Conservation (phyloP, 371 early-diverging fungal genomes). For the Lichtheimia corymbifera region DNA sequence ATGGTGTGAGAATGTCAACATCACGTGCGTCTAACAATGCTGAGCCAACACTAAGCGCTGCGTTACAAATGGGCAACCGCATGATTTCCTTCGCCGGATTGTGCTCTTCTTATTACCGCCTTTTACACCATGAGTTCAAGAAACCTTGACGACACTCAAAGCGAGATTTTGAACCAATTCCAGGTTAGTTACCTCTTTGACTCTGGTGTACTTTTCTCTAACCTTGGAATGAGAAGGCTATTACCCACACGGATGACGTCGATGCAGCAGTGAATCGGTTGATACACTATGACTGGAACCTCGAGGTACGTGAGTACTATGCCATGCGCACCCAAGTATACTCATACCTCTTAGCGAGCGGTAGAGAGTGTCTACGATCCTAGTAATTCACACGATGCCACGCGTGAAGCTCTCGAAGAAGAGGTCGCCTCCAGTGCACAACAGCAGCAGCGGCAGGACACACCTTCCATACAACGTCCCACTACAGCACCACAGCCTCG, state of each 20-base stretch:
- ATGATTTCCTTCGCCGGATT: too few relatives aligned
- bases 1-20: neutral
- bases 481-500: slow-evolving; percentile 10
- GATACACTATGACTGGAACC: slow-evolving; percentile 39
- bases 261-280: slow-evolving; percentile 28
- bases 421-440: slow-evolving; percentile 29
- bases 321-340: neutral
- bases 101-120: too few relatives aligned
- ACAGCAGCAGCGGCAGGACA: neutral
- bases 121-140: too few relatives aligned
- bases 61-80: too few relatives aligned
- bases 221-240: slow-evolving; percentile 23
- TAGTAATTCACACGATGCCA: slow-evolving; percentile 10
- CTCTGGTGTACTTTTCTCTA: neutral
- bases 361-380: slow-evolving; percentile 35
- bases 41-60: too few relatives aligned
- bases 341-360: slow-evolving; percentile 24
- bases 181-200: slow-evolving; percentile 11
- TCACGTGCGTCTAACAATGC: neutral
- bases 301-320: slow-evolving; percentile 28
- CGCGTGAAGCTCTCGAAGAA: slow-evolving; percentile 26
- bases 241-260: slow-evolving; percentile 39
- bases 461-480: slow-evolving; percentile 3
- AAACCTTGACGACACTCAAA: too few relatives aligned
- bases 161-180: slow-evolving; percentile 9